Base-by-base conservation (phyloP, 2,329 filamentous ascomycete species). In the Colletotrichum lentis region DNA sequence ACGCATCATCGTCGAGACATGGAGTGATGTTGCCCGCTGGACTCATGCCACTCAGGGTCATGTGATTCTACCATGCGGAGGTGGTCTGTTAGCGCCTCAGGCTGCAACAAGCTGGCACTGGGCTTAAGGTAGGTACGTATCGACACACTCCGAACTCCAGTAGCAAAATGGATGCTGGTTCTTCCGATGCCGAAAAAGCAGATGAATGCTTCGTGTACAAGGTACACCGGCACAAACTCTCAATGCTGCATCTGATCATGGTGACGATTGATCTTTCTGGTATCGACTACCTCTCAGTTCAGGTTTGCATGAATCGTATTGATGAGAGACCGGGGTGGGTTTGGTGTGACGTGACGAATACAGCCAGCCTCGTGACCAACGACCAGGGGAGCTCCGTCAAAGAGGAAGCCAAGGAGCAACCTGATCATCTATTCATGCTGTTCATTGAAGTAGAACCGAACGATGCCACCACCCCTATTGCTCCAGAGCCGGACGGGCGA, bases 291-390 rank as follows among this genome's bases (percentile, higher is more conserved):
- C 39, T 63, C 16, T 49, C 44, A 22, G 46, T 20, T 53, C 44
- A n/a, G 35, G 31, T 61, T 31, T 10, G 43, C 52, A 53, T 52
- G 59, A 67, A 56, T 63, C 44, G 44, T 22, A 10, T 39, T 16
- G 20, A 20, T 20, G 11, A 22, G 16, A 22, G 50, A 24, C 20
- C 49, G 27, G 46, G 64, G 60, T 35, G 37, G 31, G 64, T 20
- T 58, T 57, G 41, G 46, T 18, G 54, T 59, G 61, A 68, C 54
- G 54, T 59, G 61, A 68, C 54, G 47, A 55, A 55, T 64, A 58
- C 61, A 54, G 61, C 35, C 61, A 54, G 61, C 35, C 65, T 68
- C 65, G 65, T 65, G 65, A 50, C 65, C 47, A 47, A 52, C 43
- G n/a, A 18, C 61, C 6, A 56, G 61, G 64, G 60, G 41, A 49